A percentile compares a stretch with the other conserved stretches of the same genome.
phyloP scores from a whole-genome alignment of 192 early-diverging fungal species.

The Podila verticillata region DNA sequence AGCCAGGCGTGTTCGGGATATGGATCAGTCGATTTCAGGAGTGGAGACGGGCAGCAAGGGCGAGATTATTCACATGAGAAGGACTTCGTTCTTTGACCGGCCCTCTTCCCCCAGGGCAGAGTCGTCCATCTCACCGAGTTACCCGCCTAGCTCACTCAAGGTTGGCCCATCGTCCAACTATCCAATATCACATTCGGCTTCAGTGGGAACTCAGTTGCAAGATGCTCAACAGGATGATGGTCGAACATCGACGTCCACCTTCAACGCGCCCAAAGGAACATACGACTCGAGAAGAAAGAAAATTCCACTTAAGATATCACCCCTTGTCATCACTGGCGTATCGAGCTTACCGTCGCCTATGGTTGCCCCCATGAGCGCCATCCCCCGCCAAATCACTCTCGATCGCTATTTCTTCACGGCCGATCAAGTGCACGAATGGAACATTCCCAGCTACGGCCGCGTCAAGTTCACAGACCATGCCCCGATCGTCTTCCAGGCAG shows the following conservation, averaged over 20 bases:
- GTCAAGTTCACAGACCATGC: constrained; percentile 45
- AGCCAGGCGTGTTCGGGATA: constrained; percentile 16
- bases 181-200: background rate
- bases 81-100: constrained; percentile 25
- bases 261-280: background rate
- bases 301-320: constrained; percentile 31
- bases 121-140: constrained; percentile 5
- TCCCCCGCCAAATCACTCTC: constrained; percentile 21
- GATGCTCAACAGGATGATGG: no score
- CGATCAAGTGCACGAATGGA: constrained; percentile 49
- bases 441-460: constrained; percentile 42
- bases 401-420: constrained; percentile 33
- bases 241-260: background rate
- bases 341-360: constrained; percentile 29
- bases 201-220: no score
- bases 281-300: constrained; percentile 2
- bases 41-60: constrained; percentile 23
- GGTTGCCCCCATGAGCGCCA: constrained; percentile 33
- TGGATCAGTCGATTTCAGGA: constrained; percentile 15
- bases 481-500: constrained; percentile 34
- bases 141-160: background rate
- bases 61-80: constrained; percentile 37
- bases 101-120: constrained; percentile 11
- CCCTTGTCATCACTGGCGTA: constrained; percentile 12
- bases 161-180: background rate